A percentile compares a stretch with the other conserved stretches of the same genome.
Evolutionary conservation across 768 basidiomycete species (phyloP).

Genomic region (Amylocystis lapponica): DNA sequence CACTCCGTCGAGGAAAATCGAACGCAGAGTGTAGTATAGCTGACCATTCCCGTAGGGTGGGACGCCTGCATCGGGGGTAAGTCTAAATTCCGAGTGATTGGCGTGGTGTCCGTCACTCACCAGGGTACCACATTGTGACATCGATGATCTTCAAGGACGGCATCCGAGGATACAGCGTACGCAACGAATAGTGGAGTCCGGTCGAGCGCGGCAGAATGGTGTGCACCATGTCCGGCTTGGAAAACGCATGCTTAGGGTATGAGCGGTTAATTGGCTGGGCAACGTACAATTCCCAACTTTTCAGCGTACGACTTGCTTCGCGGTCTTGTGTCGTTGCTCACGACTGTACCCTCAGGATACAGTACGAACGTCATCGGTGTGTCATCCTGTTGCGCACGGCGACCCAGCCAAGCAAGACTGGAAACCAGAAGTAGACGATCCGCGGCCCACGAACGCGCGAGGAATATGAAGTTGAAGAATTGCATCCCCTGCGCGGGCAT

Average conservation of each 20-base stretch:
- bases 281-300: slow-evolving; percentile 80
- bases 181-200: slow-evolving; percentile 80
- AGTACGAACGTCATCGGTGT: slow-evolving; percentile 77
- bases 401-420: slow-evolving; percentile 64
- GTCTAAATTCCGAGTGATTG: too few species aligned
- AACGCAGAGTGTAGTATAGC: slow-evolving; percentile 82
- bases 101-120: slow-evolving; percentile 39
- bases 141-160: slow-evolving; percentile 81
- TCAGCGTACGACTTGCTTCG: slow-evolving; percentile 84
- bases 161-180: slow-evolving; percentile 73
- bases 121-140: slow-evolving; percentile 88
- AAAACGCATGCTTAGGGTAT: background rate
- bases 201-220: slow-evolving; percentile 89
- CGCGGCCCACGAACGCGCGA: slow-evolving; percentile 86
- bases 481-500: slow-evolving; percentile 67
- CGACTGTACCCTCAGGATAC: slow-evolving; percentile 95
- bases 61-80: slow-evolving; percentile 43
- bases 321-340: slow-evolving; percentile 80
- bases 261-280: too few species aligned
- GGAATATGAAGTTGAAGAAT: slow-evolving; percentile 91
- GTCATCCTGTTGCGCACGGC: slow-evolving; percentile 58
- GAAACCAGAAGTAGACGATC: slow-evolving; percentile 65
- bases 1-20: slow-evolving; percentile 76
- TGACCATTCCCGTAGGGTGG: slow-evolving; percentile 81
- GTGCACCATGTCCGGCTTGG: slow-evolving; percentile 72